Conservation (phyloP, 2,329 filamentous ascomycete genomes). For the Dactylellina sp. region DNA sequence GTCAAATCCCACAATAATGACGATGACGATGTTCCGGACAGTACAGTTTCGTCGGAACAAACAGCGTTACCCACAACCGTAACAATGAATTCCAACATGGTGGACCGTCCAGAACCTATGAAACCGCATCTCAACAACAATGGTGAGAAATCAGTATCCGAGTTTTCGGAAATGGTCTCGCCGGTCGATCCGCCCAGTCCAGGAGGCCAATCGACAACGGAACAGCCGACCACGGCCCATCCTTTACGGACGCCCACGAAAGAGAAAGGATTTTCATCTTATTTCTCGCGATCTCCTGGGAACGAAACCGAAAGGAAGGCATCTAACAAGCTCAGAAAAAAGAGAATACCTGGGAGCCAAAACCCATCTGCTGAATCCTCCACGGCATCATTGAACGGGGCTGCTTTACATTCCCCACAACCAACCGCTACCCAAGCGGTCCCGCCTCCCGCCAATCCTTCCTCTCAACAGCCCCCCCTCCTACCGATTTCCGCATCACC, state of each 20-base stretch:
- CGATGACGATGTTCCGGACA: conserved; percentile 60
- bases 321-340: conserved; percentile 93
- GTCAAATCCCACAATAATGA: conserved; percentile 23
- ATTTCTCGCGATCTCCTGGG: conserved; percentile 78
- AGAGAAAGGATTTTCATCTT: conserved; percentile 75
- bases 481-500: conserved; percentile 60
- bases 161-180: conserved; percentile 63
- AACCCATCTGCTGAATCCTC: conserved; percentile 94
- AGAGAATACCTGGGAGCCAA: conserved; percentile 77
- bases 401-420: conserved; percentile 58
- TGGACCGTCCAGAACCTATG: conserved; percentile 61
- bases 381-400: conserved; percentile 73
- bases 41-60: conserved; percentile 56
- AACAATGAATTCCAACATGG: conserved; percentile 50
- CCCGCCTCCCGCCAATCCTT: conserved; percentile 61
- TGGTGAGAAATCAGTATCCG: conserved; percentile 61
- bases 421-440: conserved; percentile 62
- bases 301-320: conserved; percentile 75
- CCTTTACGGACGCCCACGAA: conserved; percentile 70
- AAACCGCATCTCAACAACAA: conserved; percentile 58
- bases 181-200: conserved; percentile 67
- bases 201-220: conserved; percentile 6
- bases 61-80: neutral
- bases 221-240: conserved; percentile 15
- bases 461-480: conserved; percentile 57